Evolutionary conservation across 331 rosid species (phyloP), one percentile per base, ranked within the genome.

Genomic region (Arachis monticola): DNA sequence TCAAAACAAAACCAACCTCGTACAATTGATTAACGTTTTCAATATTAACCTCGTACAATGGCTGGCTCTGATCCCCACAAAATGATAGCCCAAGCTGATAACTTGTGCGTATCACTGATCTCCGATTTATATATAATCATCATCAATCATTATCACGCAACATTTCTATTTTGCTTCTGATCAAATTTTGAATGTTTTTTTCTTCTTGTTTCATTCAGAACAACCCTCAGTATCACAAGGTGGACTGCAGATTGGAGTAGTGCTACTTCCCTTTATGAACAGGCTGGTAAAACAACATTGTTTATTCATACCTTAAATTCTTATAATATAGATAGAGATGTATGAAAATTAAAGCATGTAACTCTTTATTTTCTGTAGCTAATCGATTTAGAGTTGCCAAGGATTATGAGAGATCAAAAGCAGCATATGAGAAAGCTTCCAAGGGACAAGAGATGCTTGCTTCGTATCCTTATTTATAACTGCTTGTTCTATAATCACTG

Each of bases 401-500:
- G 86, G 82, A 90, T 73, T 57, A 76, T 50, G 99, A 92, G 86
- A 92, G 88, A 70, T 95, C 99, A 44, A 94, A 92, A 82, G 73
- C 14, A 11, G 96, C 97, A 2, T 89, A 55, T 69, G 99, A 94
- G 76, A 94, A 92, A 77, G 99, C 99, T 77, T 94, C 97, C 0
- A 85, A 90, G 85, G 99, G 96, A 83, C 99, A 94, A 71, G 97
- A 92, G 81, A 84, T 94, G 96, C 88, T 92, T 77, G 79, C 96
- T 27, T 94, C 99, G 96, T 94, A 94, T 90, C 97, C 99, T 90
- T 73, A 10, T 8, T 53, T 11, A 2, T 40, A 4, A 22, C 30
- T 2, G 59, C 10, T 17, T 14, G 61, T 14, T 56, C 32, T 56
- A 56, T 57, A 45, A 8, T 45, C 48, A 6, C 48, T 45, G 48